A percentile compares a stretch with the other conserved stretches of the same genome.
phyloP scores from a whole-genome alignment of 1,284 basidiomycete genomes.

The Trichosporon coremiiforme region DNA sequence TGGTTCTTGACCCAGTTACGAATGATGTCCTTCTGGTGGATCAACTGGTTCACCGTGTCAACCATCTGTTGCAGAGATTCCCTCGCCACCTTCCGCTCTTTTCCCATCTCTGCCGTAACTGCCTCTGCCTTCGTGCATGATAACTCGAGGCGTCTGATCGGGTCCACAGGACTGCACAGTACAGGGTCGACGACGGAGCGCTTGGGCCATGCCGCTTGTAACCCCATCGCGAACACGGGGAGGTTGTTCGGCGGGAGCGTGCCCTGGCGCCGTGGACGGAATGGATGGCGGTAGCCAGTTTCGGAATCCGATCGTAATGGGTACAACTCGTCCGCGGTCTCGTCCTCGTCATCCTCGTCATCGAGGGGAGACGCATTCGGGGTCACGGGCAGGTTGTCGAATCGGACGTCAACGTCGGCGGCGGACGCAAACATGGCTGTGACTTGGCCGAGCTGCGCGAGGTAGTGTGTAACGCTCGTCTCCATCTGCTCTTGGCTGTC shows the following conservation, averaged over 20 bases:
- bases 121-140: slow-evolving; percentile 29
- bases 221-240: slow-evolving; percentile 25
- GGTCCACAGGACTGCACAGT: slow-evolving; percentile 36
- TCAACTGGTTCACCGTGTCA: slow-evolving; percentile 32
- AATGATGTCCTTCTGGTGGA: slow-evolving; percentile 40
- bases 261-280: slow-evolving; percentile 22
- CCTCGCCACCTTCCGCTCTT: slow-evolving; percentile 22
- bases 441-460: slow-evolving; percentile 42
- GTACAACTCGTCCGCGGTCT: slow-evolving; percentile 21
- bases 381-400: slow-evolving; percentile 28
- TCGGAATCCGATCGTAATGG: slow-evolving; percentile 20
- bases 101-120: slow-evolving; percentile 21
- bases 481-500: slow-evolving; percentile 29
- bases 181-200: slow-evolving; percentile 40
- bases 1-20: slow-evolving; percentile 35
- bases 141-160: slow-evolving; percentile 37
- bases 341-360: slow-evolving; percentile 17
- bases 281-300: not conserved
- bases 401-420: slow-evolving; percentile 40
- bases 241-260: slow-evolving; percentile 24
- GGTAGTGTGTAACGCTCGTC: slow-evolving; percentile 38
- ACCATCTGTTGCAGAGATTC: slow-evolving; percentile 35
- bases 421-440: slow-evolving; percentile 34
- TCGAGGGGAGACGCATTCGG: not conserved
- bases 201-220: slow-evolving; percentile 36